Conservation (phyloP, 257 asterid genomes). For the Gentiana straminea region DNA sequence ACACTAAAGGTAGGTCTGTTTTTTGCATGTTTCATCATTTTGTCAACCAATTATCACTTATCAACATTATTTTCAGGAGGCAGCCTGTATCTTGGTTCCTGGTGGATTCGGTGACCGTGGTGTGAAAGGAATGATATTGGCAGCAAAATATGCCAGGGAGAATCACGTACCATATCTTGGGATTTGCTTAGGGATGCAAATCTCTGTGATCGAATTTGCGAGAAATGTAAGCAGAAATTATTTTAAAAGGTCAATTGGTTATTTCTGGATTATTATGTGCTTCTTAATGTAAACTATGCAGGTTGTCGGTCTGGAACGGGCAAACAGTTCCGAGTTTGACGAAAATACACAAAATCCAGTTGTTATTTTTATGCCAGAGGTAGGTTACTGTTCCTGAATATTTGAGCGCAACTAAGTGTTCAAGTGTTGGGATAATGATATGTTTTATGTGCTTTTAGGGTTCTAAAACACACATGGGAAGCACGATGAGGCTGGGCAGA, state of each 20-base stretch:
- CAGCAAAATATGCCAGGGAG: constrained; percentile 95
- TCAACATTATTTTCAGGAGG: constrained; percentile 39
- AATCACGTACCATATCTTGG: constrained; percentile 81
- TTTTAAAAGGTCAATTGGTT: not conserved
- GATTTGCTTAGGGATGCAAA: constrained; percentile 98
- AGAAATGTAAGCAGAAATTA: constrained; percentile 58
- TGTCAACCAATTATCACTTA: not conserved
- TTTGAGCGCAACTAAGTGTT: constrained; percentile 3
- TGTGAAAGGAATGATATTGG: constrained; percentile 87
- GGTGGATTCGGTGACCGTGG: constrained; percentile 99
- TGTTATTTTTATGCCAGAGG: constrained; percentile 99
- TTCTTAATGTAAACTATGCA: constrained; percentile 14
- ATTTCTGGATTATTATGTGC: constrained; percentile 2
- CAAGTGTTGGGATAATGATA: constrained; percentile 10
- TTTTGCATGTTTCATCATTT: not conserved
- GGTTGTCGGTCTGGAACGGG: constrained; percentile 63
- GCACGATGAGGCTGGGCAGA: constrained; percentile 97
- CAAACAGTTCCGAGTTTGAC: constrained; percentile 87
- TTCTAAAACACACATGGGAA: constrained; percentile 94
- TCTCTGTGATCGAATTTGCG: constrained; percentile 84
- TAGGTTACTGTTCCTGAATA: constrained; percentile 13
- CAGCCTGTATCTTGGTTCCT: constrained; percentile 91
- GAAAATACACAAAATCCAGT: constrained; percentile 56
- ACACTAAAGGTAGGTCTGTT: constrained; percentile 46
- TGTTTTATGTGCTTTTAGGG: constrained; percentile 31